Conservation (phyloP, 306 rosid species). For the Prunus armeniaca region DNA sequence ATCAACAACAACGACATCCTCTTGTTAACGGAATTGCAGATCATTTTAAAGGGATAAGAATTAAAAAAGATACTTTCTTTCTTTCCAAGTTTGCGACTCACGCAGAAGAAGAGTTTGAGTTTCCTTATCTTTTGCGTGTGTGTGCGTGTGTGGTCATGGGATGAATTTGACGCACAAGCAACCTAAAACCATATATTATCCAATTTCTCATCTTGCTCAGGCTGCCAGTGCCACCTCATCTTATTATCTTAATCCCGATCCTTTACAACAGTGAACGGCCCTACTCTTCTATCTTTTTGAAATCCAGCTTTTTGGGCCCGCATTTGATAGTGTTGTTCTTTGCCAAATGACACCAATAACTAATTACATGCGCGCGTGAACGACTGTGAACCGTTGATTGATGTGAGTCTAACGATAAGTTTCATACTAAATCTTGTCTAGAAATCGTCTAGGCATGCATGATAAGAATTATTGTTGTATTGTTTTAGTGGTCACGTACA, state of each 20-base stretch:
- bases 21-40: neutral
- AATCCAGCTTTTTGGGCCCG: neutral
- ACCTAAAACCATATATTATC: neutral
- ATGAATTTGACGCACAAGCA: neutral
- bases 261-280: neutral
- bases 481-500: neutral
- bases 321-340: neutral
- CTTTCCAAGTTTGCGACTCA: neutral
- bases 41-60: conserved; percentile 14
- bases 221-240: conserved; percentile 6
- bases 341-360: neutral
- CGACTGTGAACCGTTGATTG: neutral
- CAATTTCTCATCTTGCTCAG: neutral
- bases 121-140: conserved; percentile 5
- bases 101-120: neutral
- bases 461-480: neutral
- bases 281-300: neutral
- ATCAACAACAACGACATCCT: no score
- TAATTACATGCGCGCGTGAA: neutral
- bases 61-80: neutral
- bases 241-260: neutral
- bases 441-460: neutral
- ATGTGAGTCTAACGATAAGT: neutral
- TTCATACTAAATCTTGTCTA: neutral
- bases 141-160: neutral